Conservation (phyloP, 805 yeast genomes). For the Clavispora vitiphila region DNA sequence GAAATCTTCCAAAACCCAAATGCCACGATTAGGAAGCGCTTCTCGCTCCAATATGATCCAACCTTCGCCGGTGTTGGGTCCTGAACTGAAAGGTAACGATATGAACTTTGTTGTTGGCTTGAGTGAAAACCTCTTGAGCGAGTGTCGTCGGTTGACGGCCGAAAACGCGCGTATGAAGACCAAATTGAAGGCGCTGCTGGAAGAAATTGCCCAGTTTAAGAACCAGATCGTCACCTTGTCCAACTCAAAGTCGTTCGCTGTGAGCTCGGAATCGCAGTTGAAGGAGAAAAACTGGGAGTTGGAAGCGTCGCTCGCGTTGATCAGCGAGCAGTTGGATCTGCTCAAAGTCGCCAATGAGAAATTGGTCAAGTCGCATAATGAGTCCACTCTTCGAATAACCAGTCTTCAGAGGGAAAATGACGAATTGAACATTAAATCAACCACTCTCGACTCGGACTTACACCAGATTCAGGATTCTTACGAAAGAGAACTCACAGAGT, state of each 20-base stretch:
- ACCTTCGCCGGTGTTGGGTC: constrained; percentile 31
- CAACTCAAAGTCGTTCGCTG: constrained; percentile 29
- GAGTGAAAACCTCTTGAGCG: constrained; percentile 65
- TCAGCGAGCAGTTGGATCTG: constrained; percentile 40
- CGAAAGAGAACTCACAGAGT: constrained; percentile 40
- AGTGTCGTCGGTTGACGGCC: constrained; percentile 66
- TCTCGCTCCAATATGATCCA: constrained; percentile 4
- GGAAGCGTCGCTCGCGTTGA: constrained; percentile 45
- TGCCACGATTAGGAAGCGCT: not conserved
- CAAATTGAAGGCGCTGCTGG: constrained; percentile 37
- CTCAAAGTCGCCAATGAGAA: constrained; percentile 38
- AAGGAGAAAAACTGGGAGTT: constrained; percentile 65
- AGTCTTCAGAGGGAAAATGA: constrained; percentile 46
- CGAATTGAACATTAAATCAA: constrained; percentile 36
- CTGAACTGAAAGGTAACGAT: constrained; percentile 51
- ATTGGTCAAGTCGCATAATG: constrained; percentile 27
- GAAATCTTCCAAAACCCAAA: not conserved
- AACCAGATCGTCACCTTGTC: constrained; percentile 31
- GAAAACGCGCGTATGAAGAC: constrained; percentile 48
- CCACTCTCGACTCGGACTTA: constrained; percentile 36
- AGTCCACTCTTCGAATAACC: constrained; percentile 24
- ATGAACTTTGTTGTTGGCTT: constrained; percentile 69
- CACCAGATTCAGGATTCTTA: constrained; percentile 30
- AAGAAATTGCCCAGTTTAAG: constrained; percentile 37
- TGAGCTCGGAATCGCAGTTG: constrained; percentile 42